These are phyloP conservation scores for Juncus inflexus DNA, from an alignment of 176 grass and related monocot species.

Conservation along the genomic window DNA sequence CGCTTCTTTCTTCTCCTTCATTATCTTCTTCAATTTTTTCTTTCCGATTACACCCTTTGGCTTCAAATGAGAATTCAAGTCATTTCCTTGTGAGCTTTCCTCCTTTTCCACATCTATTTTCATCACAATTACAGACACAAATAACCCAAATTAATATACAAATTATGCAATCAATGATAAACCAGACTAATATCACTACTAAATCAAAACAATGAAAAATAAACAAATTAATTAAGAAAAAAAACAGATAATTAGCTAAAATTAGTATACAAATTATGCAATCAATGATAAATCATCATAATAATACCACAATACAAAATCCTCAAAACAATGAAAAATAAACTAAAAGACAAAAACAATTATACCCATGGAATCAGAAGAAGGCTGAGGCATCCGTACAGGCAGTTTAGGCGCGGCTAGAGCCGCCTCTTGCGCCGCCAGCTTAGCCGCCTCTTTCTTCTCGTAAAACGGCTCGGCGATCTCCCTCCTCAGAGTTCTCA, in stretches of 20 bases:
- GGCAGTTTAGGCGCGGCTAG: slow-evolving; percentile 61
- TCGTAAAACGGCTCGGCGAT: slow-evolving; percentile 87
- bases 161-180: too few relatives aligned
- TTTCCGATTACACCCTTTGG: slow-evolving; percentile 71
- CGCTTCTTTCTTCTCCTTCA: slow-evolving; percentile 77
- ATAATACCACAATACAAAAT: neutral
- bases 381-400: slow-evolving; percentile 38
- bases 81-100: slow-evolving; percentile 31
- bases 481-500: slow-evolving; percentile 75
- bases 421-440: slow-evolving; percentile 74
- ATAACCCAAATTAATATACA: too few relatives aligned
- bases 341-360: neutral
- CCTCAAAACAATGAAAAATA: neutral
- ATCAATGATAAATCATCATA: neutral
- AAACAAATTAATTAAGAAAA: neutral
- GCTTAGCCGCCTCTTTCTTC: slow-evolving; percentile 82
- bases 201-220: too few relatives aligned
- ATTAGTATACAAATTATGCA: neutral
- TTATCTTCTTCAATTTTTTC: slow-evolving; percentile 63
- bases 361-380: slow-evolving; percentile 30
- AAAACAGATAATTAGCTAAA: neutral
- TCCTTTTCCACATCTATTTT: slow-evolving; percentile 39
- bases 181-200: too few relatives aligned
- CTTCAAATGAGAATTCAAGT: slow-evolving; percentile 44
- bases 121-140: neutral